Percentiles rank a stretch among this genome's conserved stretches.
phyloP scores from a whole-genome alignment of 2,329 filamentous ascomycete species.

The Ceratocystiopsis sp. region DNA sequence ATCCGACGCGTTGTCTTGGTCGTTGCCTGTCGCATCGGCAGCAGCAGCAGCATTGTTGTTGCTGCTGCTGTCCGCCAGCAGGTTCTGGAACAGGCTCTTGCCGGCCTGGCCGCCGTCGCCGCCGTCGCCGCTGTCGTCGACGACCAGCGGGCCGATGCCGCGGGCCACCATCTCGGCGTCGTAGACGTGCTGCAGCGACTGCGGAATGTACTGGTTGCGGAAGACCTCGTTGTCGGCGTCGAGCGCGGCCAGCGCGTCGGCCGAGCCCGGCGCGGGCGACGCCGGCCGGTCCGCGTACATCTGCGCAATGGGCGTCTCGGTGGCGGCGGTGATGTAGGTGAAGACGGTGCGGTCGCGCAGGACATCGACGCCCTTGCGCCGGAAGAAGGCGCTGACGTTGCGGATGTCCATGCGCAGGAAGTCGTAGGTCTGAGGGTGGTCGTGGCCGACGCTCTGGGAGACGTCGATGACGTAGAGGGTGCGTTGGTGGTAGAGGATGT shows the following conservation, averaged over 20 bases:
- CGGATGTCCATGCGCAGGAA: constrained; percentile 98
- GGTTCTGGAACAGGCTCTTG: constrained; percentile 50
- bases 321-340: constrained; percentile 57
- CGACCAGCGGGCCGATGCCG: constrained; percentile 11
- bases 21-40: background rate
- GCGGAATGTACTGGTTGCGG: constrained; percentile 88
- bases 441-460: constrained; percentile 91
- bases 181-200: constrained; percentile 90
- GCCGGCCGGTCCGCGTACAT: constrained; percentile 24
- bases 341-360: constrained; percentile 68
- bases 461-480: constrained; percentile 92
- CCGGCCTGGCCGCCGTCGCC: constrained; percentile 53
- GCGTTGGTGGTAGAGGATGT: constrained; percentile 73
- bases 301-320: constrained; percentile 25
- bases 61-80: constrained; percentile 52
- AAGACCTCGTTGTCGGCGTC: constrained; percentile 86
- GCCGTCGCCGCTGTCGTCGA: constrained; percentile 19
- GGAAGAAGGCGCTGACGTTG: constrained; percentile 89
- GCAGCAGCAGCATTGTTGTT: constrained; percentile 5
- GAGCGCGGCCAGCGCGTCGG: constrained; percentile 47
- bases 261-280: constrained; percentile 39
- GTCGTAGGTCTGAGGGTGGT: constrained; percentile 81
- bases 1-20: constrained; percentile 14
- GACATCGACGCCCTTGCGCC: constrained; percentile 64
- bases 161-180: constrained; percentile 68